Conservation (phyloP, 2,329 filamentous ascomycete genomes). For the Aspergillus nomiae region DNA sequence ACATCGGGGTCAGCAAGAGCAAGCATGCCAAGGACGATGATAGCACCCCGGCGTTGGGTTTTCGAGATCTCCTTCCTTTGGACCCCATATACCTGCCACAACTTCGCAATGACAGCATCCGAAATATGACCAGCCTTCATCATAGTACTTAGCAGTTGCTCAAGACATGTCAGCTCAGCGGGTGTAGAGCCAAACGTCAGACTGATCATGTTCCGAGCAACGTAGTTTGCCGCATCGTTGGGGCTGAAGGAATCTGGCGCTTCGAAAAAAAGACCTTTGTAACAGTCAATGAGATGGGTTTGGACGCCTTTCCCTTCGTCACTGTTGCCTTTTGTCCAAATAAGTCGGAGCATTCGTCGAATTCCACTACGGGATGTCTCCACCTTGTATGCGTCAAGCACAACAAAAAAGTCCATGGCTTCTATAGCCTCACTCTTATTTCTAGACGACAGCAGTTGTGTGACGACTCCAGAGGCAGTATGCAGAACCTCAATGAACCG, state of each 20-base stretch:
- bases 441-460: constrained; percentile 84
- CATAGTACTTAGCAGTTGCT: constrained; percentile 95
- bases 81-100: constrained; percentile 97
- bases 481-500: constrained; percentile 92
- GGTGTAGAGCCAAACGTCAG: constrained; percentile 93
- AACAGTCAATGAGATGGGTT: constrained; percentile 93
- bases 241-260: constrained; percentile 83
- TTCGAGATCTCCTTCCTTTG: constrained; percentile 91
- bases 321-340: constrained; percentile 99
- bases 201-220: constrained; percentile 98
- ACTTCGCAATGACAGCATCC: constrained; percentile 81
- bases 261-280: constrained; percentile 93
- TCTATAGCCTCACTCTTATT: constrained; percentile 99
- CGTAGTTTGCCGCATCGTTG: constrained; percentile 92
- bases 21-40: constrained; percentile 96
- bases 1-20: constrained; percentile 91
- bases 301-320: constrained; percentile 99
- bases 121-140: constrained; percentile 90
- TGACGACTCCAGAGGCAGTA: constrained; percentile 75
- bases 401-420: constrained; percentile 97
- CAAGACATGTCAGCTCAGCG: constrained; percentile 90
- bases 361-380: constrained; percentile 92
- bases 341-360: constrained; percentile 89
- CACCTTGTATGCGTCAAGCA: constrained; percentile 93
- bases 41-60: constrained; percentile 85